Evolutionary conservation across 2,329 filamentous ascomycete genomes (phyloP), one percentile per base, ranked within the genome.

Genomic region (Microdochium trichocladiopsis): DNA sequence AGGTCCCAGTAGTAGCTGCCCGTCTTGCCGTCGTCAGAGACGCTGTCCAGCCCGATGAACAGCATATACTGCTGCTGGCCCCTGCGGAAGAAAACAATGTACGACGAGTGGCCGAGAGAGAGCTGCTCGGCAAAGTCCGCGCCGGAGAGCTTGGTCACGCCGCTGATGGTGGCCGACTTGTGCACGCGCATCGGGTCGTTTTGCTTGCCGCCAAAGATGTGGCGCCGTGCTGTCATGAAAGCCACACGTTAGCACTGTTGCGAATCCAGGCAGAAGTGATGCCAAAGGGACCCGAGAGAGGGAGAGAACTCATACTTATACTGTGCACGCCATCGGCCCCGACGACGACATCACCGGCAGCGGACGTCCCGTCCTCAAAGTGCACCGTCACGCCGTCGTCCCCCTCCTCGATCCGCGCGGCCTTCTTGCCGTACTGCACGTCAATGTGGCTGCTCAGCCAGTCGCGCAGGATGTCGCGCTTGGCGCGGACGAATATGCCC

Each of bases 1-100:
- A 62, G 31, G 45, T 60, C 52, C 61, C 64, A 68, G 56, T 68
- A 67, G 50, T 60, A 65, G 47, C 56, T 50, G n/a, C 54, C 65
- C 8, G 51, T 50, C n/a, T 51, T 51, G 2, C 59, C 59, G 48
- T 55, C 56, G 1, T 56, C 45, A 1, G 50, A 22, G 4, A 62
- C 58, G 9, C 52, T 50, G 48, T 66, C 58, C 31, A 67, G 52
- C 9, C 60, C 65, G 25, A 51, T 55, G 51, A 66, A 67, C 3
- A 60, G 24, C 47, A 48, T 25, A 14, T 28, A 25, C 47, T 14
- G 25, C 23, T 28, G 23, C 47, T 25, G 4, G 9, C 18, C 41
- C 9, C 41, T 16, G 6, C 12, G n/a, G 21, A 45, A 23, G 41
- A 45, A 45, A 12, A 48, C 47, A 11, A 48, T 48, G 24, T 48